Conservation (phyloP, 1,139 yeast genomes). For the Candida buenavistaensis region DNA sequence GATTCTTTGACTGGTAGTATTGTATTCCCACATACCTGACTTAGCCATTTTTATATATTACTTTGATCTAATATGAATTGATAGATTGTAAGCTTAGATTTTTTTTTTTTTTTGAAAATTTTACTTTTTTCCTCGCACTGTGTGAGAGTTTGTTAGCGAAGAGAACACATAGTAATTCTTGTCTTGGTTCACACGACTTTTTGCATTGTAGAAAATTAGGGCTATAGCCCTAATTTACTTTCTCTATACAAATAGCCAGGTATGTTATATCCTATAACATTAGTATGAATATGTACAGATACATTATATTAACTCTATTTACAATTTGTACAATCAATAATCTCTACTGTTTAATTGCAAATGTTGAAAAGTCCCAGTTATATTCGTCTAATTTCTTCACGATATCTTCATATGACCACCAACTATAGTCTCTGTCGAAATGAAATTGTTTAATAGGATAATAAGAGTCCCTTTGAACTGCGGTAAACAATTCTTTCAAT, state of each 20-base stretch:
- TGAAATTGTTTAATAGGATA: constrained; percentile 31
- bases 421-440: constrained; percentile 28
- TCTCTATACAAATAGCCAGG: no score
- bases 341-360: constrained; percentile 19
- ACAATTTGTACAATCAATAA: no score
- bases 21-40: constrained; percentile 52
- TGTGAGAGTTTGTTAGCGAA: neutral
- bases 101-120: constrained; percentile 9
- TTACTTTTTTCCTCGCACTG: constrained; percentile 3
- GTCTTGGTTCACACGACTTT: neutral
- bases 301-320: constrained; percentile 5
- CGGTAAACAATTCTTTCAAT: constrained; percentile 52
- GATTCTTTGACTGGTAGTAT: neutral
- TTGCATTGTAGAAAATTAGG: neutral
- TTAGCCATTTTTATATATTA: constrained; percentile 51
- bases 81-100: constrained; percentile 2
- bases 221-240: constrained; percentile 3
- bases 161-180: neutral
- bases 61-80: constrained; percentile 13
- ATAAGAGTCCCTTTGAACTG: constrained; percentile 49
- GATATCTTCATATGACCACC: constrained; percentile 42
- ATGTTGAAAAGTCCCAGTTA: constrained; percentile 32
- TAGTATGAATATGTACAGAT: neutral
- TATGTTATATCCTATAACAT: no score
- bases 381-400: constrained; percentile 37